phyloP scores from a whole-genome alignment of 306 rosid genomes.

The Prunus armeniaca region DNA sequence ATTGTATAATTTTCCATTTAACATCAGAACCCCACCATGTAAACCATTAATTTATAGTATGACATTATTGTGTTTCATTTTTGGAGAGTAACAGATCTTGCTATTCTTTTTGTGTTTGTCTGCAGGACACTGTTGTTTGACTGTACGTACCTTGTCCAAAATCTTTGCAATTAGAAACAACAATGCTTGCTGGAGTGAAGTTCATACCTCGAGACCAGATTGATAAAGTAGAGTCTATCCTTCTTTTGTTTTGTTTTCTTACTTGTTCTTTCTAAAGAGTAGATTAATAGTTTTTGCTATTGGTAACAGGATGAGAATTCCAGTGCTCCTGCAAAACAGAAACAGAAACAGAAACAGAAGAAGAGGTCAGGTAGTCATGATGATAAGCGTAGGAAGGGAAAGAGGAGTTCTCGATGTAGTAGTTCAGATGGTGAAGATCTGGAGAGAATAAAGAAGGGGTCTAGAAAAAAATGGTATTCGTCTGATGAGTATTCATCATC shows the following conservation, averaged over 20 bases:
- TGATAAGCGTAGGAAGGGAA: slow-evolving; percentile 38
- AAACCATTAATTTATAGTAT: background rate
- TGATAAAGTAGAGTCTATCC: slow-evolving; percentile 23
- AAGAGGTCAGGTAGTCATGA: slow-evolving; percentile 33
- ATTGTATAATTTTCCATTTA: background rate
- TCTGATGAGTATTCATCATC: slow-evolving; percentile 55
- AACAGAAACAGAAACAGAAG: slow-evolving; percentile 15
- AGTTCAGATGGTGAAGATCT: slow-evolving; percentile 59
- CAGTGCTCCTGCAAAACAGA: slow-evolving; percentile 31
- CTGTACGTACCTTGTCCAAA: background rate
- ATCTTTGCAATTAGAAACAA: background rate
- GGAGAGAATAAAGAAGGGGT: slow-evolving; percentile 45
- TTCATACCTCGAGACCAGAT: slow-evolving; percentile 42
- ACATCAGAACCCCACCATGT: background rate
- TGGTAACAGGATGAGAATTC: slow-evolving; percentile 25
- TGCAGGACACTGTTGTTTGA: background rate
- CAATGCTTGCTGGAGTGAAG: slow-evolving; percentile 49
- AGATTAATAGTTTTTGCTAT: background rate
- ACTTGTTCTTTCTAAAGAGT: background rate
- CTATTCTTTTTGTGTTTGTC: background rate
- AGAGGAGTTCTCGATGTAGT: slow-evolving; percentile 37
- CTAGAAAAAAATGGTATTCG: slow-evolving; percentile 71
- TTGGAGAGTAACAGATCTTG: background rate
- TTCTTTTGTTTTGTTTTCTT: background rate
- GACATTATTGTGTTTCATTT: background rate